phyloP scores from a whole-genome alignment of 2,329 filamentous ascomycete genomes.

The Colletotrichum karsti region DNA sequence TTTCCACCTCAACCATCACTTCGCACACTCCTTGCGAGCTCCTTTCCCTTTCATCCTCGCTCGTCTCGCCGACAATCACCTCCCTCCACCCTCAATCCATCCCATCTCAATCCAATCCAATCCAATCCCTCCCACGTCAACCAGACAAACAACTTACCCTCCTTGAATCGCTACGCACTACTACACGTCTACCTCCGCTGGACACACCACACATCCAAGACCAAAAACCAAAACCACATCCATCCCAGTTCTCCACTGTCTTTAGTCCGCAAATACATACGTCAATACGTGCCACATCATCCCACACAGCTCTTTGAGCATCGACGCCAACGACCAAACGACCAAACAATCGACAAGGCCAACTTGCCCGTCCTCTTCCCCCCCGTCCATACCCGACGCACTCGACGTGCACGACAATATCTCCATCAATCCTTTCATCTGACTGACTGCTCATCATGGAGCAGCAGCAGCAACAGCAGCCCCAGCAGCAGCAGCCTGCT shows the following conservation, averaged over 20 bases:
- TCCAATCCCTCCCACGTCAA: conserved; percentile 25
- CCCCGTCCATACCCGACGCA: conserved; percentile 34
- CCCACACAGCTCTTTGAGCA: conserved; percentile 16
- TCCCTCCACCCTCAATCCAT: conserved; percentile 15
- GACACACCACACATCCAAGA: background rate
- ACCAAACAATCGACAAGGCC: conserved; percentile 29
- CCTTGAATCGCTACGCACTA: conserved; percentile 24
- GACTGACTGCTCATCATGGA: conserved; percentile 65
- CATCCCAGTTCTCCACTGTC: conserved; percentile 31
- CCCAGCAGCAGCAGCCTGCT: conserved; percentile 57
- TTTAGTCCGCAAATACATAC: conserved; percentile 29
- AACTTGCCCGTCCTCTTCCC: conserved; percentile 5
- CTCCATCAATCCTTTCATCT: conserved; percentile 28
- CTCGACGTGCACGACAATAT: conserved; percentile 53
- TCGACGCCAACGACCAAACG: conserved; percentile 14
- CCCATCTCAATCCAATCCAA: conserved; percentile 9
- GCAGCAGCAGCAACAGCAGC: conserved; percentile 47
- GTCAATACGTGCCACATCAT: conserved; percentile 31
- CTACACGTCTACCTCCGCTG: conserved; percentile 11
- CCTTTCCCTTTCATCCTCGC: conserved; percentile 28
- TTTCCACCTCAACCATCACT: conserved; percentile 30
- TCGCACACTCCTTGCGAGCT: conserved; percentile 32
- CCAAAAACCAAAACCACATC: conserved; percentile 26
- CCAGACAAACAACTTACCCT: conserved; percentile 26
- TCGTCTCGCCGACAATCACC: conserved; percentile 26